Evolutionary conservation across 768 basidiomycete genomes (phyloP).

Genomic region (Trametes villosa): DNA sequence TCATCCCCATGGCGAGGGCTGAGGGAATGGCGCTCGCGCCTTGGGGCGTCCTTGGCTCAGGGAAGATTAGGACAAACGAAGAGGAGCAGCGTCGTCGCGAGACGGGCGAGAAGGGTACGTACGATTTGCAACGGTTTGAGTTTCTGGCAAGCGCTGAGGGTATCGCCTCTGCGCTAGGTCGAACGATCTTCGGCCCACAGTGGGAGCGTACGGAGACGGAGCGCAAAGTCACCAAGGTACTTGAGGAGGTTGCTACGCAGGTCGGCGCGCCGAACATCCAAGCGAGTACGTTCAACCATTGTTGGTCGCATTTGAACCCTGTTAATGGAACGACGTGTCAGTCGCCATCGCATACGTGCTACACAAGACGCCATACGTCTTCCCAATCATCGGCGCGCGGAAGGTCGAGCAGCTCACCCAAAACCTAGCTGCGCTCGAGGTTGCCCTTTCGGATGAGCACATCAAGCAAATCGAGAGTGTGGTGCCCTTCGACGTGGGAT

Average conservation of each 20-base stretch:
- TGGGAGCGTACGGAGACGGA: slow-evolving; percentile 45
- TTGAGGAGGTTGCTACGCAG: slow-evolving; percentile 47
- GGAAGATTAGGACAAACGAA: neutral
- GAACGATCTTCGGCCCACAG: slow-evolving; percentile 27
- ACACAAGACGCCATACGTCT: neutral
- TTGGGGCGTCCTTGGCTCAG: slow-evolving; percentile 29
- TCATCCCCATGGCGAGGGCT: slow-evolving; percentile 36
- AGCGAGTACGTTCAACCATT: slow-evolving; percentile 11
- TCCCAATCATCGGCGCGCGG: neutral
- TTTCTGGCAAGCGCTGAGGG: neutral
- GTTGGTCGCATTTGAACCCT: neutral
- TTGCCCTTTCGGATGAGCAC: slow-evolving; percentile 28
- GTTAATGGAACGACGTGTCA: slow-evolving; percentile 6
- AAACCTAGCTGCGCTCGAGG: slow-evolving; percentile 24
- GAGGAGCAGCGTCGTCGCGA: neutral
- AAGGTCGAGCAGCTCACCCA: slow-evolving; percentile 29
- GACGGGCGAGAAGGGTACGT: neutral
- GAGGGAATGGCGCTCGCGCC: slow-evolving; percentile 35
- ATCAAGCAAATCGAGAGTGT: slow-evolving; percentile 27
- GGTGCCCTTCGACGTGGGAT: slow-evolving; percentile 29
- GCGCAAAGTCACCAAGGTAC: slow-evolving; percentile 37
- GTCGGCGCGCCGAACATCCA: slow-evolving; percentile 26
- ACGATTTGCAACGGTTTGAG: neutral
- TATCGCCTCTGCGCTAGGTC: slow-evolving; percentile 27
- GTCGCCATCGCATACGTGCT: slow-evolving; percentile 35